Base-by-base conservation (phyloP, 345 rosid genomes). In the Citrus maxima region DNA sequence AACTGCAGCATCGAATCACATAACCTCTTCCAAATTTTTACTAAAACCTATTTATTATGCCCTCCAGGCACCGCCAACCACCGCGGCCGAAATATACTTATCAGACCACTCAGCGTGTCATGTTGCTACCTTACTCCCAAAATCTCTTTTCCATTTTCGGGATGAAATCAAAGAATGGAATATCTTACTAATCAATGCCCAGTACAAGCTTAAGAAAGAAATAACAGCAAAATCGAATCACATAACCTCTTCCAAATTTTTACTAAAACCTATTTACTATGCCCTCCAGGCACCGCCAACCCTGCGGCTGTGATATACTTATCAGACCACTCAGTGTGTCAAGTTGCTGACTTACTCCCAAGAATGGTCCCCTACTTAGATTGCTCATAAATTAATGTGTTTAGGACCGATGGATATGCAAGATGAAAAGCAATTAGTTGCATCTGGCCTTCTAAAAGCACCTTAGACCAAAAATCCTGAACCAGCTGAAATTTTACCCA, bases 401-500 rank as follows among this genome's bases (percentile, higher is more conserved):
- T 22, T 51, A 32, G 46, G 30, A 10, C 38, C 51, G 4, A 56
- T 51, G 46, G 5, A 14, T 32, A 66, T 46, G 46, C 42, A n/a
- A 37, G 54, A 76, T 51, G 12, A 49, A 54, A 32, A 42, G 34
- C 4, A 51, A 4, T 67, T 66, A 34, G 30, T 46, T 16, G 4
- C 59, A 62, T 28, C 8, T 10, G 24, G 2, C 56, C 68, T 7
- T 62, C 28, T 35, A 74, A 74, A 16, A 42, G 46, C 18, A 65
- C 78, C 78, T 64, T 21, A 64, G 60, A 49, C 63, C 28, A 40
- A 75, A 27, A 75, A 42, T 24, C 70, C 69, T 5, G 32, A 62
- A 75, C 22, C 6, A 34, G 64, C 49, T 54, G 19, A 76, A 42
- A 5, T 27, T 49, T 76, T 49, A 34, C n/a, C 32, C n/a, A 32